Evolutionary conservation across 371 early-diverging fungal genomes (phyloP).

Genomic region (Nematocida ironsii): DNA sequence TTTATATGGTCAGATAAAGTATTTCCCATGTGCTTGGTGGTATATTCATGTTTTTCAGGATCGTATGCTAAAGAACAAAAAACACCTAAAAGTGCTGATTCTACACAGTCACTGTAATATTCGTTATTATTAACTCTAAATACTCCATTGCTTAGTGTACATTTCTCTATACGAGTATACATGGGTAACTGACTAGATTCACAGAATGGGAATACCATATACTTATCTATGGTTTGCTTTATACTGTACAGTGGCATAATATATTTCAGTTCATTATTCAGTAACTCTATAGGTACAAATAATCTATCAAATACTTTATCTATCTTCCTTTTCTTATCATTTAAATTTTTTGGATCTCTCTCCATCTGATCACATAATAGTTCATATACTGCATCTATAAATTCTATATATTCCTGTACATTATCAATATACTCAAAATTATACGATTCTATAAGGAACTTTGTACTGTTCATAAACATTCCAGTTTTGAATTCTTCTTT

Average conservation of each 20-base stretch:
- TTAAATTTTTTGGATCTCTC: neutral
- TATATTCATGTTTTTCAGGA: neutral
- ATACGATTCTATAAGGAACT: slow-evolving; percentile 3
- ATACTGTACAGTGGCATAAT: neutral
- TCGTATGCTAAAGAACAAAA: slow-evolving; percentile 4
- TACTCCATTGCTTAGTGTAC: neutral
- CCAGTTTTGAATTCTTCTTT: neutral
- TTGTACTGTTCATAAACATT: neutral
- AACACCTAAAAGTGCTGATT: neutral
- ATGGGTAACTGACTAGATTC: neutral
- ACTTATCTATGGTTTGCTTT: neutral
- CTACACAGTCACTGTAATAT: neutral
- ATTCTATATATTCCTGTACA: neutral
- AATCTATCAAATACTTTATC: neutral
- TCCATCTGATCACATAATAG: neutral
- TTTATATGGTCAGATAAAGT: neutral
- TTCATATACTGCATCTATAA: neutral
- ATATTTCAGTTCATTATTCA: neutral
- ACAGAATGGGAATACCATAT: neutral
- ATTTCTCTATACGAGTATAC: neutral
- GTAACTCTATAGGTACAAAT: neutral
- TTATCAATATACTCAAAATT: neutral
- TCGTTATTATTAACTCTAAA: neutral
- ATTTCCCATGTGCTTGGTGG: neutral
- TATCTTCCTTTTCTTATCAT: neutral